These are phyloP conservation scores for Grosmannia serpens DNA, from an alignment of 2,329 filamentous ascomycete genomes.

Conservation along the genomic window DNA sequence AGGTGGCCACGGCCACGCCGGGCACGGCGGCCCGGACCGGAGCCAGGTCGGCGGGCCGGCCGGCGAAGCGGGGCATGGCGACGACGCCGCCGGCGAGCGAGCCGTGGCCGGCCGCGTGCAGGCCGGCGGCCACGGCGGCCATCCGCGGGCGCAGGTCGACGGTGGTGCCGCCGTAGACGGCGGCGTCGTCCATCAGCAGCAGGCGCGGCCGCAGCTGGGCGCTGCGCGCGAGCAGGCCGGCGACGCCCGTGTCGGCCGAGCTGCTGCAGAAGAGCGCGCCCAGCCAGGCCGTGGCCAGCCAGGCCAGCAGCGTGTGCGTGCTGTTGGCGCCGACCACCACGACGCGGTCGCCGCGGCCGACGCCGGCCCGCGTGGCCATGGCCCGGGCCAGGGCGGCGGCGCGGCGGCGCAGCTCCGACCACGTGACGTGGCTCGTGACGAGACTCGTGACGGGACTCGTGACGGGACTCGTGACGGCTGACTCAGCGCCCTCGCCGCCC, in stretches of 20 bases:
- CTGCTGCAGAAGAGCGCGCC: slow-evolving; percentile 67
- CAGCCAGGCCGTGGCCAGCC: slow-evolving; percentile 56
- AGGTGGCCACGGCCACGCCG: slow-evolving; percentile 21
- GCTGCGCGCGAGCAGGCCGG: slow-evolving; percentile 63
- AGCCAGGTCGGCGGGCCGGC: slow-evolving; percentile 43
- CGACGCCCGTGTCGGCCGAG: slow-evolving; percentile 74
- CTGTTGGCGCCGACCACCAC: slow-evolving; percentile 67
- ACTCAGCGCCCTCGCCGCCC: slow-evolving; percentile 24
- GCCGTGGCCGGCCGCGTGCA: slow-evolving; percentile 39
- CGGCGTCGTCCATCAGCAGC: slow-evolving; percentile 73
- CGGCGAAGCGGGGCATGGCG: slow-evolving; percentile 52
- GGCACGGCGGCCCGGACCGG: slow-evolving; percentile 21
- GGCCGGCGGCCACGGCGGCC: slow-evolving; percentile 48
- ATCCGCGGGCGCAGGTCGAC: slow-evolving; percentile 66
- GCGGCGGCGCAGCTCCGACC: slow-evolving; percentile 50
- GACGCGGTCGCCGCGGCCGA: slow-evolving; percentile 61
- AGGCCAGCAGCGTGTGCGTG: slow-evolving; percentile 60
- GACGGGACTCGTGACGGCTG: no score
- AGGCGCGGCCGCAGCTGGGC: slow-evolving; percentile 66
- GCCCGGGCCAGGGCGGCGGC: slow-evolving; percentile 53
- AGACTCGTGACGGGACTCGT: no score
- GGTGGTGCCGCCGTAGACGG: slow-evolving; percentile 68
- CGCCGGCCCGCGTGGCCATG: slow-evolving; percentile 48
- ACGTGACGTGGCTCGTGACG: slow-evolving; percentile 45
- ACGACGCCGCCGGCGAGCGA: slow-evolving; percentile 51